These are phyloP conservation scores for Fusarium dimerum DNA, from an alignment of 2,329 filamentous ascomycete genomes.

Conservation along the genomic window DNA sequence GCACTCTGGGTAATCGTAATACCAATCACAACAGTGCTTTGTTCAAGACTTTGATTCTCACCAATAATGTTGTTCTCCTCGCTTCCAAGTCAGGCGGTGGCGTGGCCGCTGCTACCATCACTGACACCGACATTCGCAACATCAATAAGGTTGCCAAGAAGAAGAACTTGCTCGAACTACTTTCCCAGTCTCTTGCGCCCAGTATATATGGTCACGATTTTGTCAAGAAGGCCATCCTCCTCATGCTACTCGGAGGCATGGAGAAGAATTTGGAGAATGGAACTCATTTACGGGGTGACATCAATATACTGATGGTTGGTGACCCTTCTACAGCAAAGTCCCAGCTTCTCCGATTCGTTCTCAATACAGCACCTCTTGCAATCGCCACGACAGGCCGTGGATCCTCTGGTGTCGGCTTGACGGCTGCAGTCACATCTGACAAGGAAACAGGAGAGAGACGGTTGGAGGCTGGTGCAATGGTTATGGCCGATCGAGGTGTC, in stretches of 20 bases:
- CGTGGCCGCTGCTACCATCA: conserved; percentile 87
- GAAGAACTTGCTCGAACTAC: conserved; percentile 86
- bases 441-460: conserved; percentile 96
- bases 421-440: conserved; percentile 92
- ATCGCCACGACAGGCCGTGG: conserved; percentile 97
- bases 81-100: conserved; percentile 96
- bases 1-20: conserved; percentile 93
- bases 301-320: conserved; percentile 99
- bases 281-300: conserved; percentile 95
- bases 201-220: conserved; percentile 97
- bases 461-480: conserved; percentile 97
- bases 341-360: conserved; percentile 92
- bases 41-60: conserved; percentile 91
- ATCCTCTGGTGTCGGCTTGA: conserved; percentile 96
- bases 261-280: conserved; percentile 99
- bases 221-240: conserved; percentile 94
- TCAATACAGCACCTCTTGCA: conserved; percentile 93
- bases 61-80: conserved; percentile 91
- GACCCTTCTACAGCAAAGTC: conserved; percentile 98
- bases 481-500: conserved; percentile 92
- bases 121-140: conserved; percentile 95
- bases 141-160: conserved; percentile 98
- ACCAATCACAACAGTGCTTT: conserved; percentile 86
- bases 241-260: conserved; percentile 93
- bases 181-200: conserved; percentile 91